A percentile compares a stretch with the other conserved stretches of the same genome.
These are phyloP conservation scores for Cyphellophora attinorum DNA, from an alignment of 2,329 filamentous ascomycete genomes.

Conservation along the genomic window DNA sequence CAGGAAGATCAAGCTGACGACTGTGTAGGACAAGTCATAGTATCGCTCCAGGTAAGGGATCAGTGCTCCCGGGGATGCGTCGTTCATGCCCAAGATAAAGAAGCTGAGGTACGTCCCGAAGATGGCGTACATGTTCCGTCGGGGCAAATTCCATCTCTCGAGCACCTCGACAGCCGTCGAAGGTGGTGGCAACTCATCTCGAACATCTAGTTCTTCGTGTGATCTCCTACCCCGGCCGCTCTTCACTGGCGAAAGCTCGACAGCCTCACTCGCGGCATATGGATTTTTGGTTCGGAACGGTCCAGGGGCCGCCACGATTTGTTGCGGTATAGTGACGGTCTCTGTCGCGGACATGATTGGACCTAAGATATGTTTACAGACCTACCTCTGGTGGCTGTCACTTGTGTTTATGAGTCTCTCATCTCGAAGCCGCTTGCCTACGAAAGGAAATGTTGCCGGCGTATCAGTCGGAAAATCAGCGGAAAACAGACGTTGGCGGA, in stretches of 20 bases:
- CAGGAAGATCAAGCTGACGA: constrained; percentile 39
- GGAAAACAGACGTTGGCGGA: neutral
- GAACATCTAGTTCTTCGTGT: neutral
- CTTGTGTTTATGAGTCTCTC: too few species aligned
- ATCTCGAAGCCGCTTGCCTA: too few species aligned
- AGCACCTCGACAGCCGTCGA: constrained; percentile 29
- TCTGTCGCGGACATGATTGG: constrained; percentile 4
- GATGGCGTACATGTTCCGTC: constrained; percentile 49
- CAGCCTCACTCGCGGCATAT: neutral
- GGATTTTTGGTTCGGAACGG: neutral
- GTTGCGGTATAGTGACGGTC: constrained; percentile 4
- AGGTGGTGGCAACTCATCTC: constrained; percentile 32
- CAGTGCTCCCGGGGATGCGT: constrained; percentile 46
- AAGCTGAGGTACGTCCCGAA: constrained; percentile 56
- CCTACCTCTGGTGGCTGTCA: too few species aligned
- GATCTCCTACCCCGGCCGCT: neutral
- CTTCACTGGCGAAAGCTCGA: neutral
- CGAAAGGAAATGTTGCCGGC: too few species aligned
- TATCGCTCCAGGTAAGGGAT: constrained; percentile 41
- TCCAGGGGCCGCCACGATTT: neutral
- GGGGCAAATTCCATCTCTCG: constrained; percentile 52
- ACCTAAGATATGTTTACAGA: too few species aligned
- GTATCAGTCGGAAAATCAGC: too few species aligned
- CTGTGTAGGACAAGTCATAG: constrained; percentile 31
- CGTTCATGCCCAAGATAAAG: constrained; percentile 62